phyloP scores from a whole-genome alignment of 2,329 filamentous ascomycete genomes.

The Claviceps cyperi region DNA sequence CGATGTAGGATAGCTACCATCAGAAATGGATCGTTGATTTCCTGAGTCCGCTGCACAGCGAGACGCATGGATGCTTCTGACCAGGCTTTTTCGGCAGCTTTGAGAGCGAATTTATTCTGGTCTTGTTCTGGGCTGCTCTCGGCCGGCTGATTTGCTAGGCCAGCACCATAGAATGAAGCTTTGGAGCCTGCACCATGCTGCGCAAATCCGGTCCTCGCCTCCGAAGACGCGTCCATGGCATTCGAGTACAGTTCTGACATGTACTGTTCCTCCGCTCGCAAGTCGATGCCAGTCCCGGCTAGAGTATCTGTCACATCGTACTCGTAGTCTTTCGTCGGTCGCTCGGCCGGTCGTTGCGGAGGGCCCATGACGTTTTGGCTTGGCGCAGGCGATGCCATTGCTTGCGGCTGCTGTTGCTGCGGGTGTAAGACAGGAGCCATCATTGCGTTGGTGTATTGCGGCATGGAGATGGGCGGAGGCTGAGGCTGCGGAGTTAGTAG shows the following conservation, averaged over 20 bases:
- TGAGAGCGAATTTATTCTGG: conserved; percentile 51
- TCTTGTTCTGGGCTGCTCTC: conserved; percentile 28
- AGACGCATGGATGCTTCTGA: conserved; percentile 47
- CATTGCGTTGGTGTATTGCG: conserved; percentile 17
- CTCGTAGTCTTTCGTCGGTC: conserved; percentile 44
- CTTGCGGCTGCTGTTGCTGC: conserved; percentile 5
- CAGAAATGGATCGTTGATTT: conserved; percentile 61
- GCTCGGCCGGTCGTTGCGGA: conserved; percentile 47
- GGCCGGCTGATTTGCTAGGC: conserved; percentile 49
- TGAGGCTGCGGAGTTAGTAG: conserved; percentile 19
- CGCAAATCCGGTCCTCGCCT: conserved; percentile 36
- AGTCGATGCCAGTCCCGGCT: conserved; percentile 71
- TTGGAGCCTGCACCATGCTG: conserved; percentile 39
- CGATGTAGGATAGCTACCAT: conserved; percentile 45
- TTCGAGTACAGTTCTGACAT: conserved; percentile 53
- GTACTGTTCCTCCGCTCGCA: conserved; percentile 74
- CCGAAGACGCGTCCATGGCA: conserved; percentile 27
- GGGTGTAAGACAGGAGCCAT: conserved; percentile 15
- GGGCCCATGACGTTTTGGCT: conserved; percentile 33
- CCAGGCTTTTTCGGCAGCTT: conserved; percentile 52
- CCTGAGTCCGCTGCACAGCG: conserved; percentile 48
- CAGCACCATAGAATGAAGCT: conserved; percentile 48
- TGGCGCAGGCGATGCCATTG: conserved; percentile 12
- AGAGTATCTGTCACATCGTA: conserved; percentile 75
- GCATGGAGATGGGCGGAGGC: conserved; percentile 10